Conservation (phyloP, 139 green algal genomes). For the Trebouxia sp. region DNA sequence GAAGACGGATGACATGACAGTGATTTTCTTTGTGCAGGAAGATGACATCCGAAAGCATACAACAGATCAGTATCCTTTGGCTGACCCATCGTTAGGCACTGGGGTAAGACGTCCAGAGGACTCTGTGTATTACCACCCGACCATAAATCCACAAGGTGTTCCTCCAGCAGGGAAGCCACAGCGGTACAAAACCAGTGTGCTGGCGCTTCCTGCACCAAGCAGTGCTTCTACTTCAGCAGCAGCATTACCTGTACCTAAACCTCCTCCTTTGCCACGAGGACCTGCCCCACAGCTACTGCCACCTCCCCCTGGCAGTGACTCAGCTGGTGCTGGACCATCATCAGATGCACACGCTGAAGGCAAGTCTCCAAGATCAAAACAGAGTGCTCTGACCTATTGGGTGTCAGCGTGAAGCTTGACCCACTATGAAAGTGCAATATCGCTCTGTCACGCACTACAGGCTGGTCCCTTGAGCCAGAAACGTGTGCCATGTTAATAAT, state of each 20-base stretch:
- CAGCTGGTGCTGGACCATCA: not conserved
- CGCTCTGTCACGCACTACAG: too few species aligned
- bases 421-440: too few species aligned
- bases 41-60: slow-evolving; percentile 36
- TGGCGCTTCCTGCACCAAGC: slow-evolving; percentile 2
- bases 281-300: slow-evolving; percentile 49
- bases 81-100: slow-evolving; percentile 35
- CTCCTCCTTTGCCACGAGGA: slow-evolving; percentile 65
- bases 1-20: not conserved
- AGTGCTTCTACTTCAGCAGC: not conserved
- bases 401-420: too few species aligned
- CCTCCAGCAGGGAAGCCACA: slow-evolving; percentile 61
- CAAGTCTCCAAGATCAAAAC: not conserved
- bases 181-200: slow-evolving; percentile 42
- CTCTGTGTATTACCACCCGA: slow-evolving; percentile 76
- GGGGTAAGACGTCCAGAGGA: slow-evolving; percentile 48
- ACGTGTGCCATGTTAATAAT: too few species aligned
- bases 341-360: not conserved
- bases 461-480: too few species aligned
- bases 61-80: not conserved
- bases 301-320: slow-evolving; percentile 16
- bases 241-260: slow-evolving; percentile 60
- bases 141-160: slow-evolving; percentile 64
- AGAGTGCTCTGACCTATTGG: too few species aligned
- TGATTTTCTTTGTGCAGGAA: slow-evolving; percentile 19